These are phyloP conservation scores for Penicillium subrubescens DNA, from an alignment of 495 filamentous ascomycete genomes.

Conservation along the genomic window DNA sequence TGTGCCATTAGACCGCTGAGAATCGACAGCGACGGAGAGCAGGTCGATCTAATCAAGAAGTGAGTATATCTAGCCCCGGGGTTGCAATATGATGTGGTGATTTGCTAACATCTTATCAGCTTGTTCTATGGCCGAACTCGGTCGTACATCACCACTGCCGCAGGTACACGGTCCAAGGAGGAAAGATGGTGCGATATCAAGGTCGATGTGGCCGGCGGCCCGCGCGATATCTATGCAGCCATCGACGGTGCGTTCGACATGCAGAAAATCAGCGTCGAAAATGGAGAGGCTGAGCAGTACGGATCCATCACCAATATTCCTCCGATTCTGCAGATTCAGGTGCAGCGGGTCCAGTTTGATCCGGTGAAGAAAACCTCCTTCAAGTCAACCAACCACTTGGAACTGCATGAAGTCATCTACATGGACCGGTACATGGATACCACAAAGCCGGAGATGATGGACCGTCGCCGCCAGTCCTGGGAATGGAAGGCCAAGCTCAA, in stretches of 20 bases:
- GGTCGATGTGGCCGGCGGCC: constrained; percentile 61
- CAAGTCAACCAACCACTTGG: constrained; percentile 79
- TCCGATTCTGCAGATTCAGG: constrained; percentile 84
- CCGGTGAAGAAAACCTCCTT: constrained; percentile 57
- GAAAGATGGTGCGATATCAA: constrained; percentile 65
- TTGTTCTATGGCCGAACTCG: constrained; percentile 62
- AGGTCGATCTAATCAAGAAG: constrained; percentile 76
- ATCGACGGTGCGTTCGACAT: constrained; percentile 83
- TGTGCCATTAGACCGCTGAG: constrained; percentile 74
- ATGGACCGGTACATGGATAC: constrained; percentile 88
- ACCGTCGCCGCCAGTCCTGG: constrained; percentile 71
- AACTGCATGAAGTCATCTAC: constrained; percentile 75
- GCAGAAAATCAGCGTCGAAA: constrained; percentile 68
- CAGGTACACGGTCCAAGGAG: constrained; percentile 50
- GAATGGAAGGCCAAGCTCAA: constrained; percentile 66
- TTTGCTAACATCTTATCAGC: constrained; percentile 35
- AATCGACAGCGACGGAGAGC: constrained; percentile 66
- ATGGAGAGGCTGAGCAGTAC: constrained; percentile 65
- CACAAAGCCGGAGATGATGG: constrained; percentile 56
- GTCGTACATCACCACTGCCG: constrained; percentile 51
- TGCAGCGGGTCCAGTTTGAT: constrained; percentile 77
- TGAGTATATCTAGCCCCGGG: constrained; percentile 28
- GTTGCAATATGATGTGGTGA: background rate
- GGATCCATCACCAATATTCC: constrained; percentile 76
- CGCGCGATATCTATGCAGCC: constrained; percentile 75